Percentiles rank a stretch among this genome's conserved stretches.
These are phyloP conservation scores for Globisporangium emineosum DNA, from an alignment of 352 stramenopile genomes.

Conservation along the genomic window DNA sequence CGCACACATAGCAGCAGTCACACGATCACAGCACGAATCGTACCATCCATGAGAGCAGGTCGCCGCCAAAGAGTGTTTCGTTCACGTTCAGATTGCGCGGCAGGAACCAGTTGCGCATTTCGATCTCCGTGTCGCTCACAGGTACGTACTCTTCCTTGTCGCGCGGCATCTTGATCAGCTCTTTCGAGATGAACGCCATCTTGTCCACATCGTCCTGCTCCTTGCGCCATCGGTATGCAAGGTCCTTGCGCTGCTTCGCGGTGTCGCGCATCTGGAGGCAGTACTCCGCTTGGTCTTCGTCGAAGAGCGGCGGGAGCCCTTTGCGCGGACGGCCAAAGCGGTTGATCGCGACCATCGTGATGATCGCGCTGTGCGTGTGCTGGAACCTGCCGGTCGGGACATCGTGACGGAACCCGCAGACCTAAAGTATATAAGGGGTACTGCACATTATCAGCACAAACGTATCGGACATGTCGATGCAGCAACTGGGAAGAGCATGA, in stretches of 20 bases:
- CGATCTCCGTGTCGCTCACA: constrained; percentile 56
- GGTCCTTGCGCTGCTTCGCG: constrained; percentile 32
- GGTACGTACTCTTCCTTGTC: constrained; percentile 41
- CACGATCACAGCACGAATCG: not conserved
- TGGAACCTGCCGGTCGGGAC: constrained; percentile 32
- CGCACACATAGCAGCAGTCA: not conserved
- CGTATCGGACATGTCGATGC: not conserved
- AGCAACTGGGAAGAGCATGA: not conserved
- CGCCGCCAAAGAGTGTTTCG: constrained; percentile 64
- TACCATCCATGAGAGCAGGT: constrained; percentile 62
- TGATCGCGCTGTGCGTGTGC: constrained; percentile 54
- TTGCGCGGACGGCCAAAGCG: constrained; percentile 37
- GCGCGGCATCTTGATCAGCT: constrained; percentile 29
- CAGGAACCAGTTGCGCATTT: constrained; percentile 71
- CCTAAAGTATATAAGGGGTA: constrained; percentile 21
- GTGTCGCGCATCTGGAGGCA: constrained; percentile 43
- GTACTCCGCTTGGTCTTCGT: constrained; percentile 34
- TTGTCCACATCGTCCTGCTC: constrained; percentile 46
- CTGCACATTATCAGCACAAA: not conserved
- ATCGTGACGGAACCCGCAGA: constrained; percentile 51
- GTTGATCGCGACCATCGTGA: constrained; percentile 68
- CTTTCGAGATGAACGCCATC: constrained; percentile 31
- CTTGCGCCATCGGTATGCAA: constrained; percentile 36
- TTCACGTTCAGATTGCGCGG: constrained; percentile 72
- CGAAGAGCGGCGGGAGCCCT: constrained; percentile 41